Conservation (phyloP, 169 alveolate species). For the Babesia divergens region DNA sequence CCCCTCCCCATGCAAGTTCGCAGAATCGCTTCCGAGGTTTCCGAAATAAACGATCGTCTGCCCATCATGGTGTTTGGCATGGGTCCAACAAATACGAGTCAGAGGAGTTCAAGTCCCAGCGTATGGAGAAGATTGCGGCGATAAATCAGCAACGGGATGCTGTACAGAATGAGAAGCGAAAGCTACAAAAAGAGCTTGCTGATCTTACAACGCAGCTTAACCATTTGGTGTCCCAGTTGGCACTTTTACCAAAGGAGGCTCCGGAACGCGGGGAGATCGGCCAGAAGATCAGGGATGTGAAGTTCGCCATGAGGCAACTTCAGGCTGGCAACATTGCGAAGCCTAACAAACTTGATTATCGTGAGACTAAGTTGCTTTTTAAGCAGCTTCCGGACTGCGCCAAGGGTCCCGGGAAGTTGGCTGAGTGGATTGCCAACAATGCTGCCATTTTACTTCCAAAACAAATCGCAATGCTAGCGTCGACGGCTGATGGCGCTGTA, state of each 20-base stretch:
- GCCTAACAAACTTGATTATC: slow-evolving; percentile 15
- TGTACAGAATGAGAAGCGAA: not conserved
- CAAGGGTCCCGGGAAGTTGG: slow-evolving; percentile 57
- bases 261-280: slow-evolving; percentile 30
- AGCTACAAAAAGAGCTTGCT: not conserved
- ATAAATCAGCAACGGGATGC: not conserved
- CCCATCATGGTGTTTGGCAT: not conserved
- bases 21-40: not conserved
- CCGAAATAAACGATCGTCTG: not conserved
- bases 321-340: not conserved
- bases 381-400: slow-evolving; percentile 53
- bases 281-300: slow-evolving; percentile 18
- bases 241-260: slow-evolving; percentile 45
- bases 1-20: not conserved
- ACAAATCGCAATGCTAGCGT: slow-evolving; percentile 64
- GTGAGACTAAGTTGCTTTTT: slow-evolving; percentile 29
- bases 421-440: slow-evolving; percentile 53
- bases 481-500: slow-evolving; percentile 40
- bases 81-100: slow-evolving; percentile 46
- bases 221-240: slow-evolving; percentile 23
- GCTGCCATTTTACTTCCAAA: slow-evolving; percentile 37
- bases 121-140: slow-evolving; percentile 14
- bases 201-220: slow-evolving; percentile 19
- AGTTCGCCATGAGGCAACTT: slow-evolving; percentile 33
- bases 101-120: slow-evolving; percentile 46